These are phyloP conservation scores for Colletotrichum incanum DNA, from an alignment of 2,329 filamentous ascomycete genomes.

Conservation along the genomic window DNA sequence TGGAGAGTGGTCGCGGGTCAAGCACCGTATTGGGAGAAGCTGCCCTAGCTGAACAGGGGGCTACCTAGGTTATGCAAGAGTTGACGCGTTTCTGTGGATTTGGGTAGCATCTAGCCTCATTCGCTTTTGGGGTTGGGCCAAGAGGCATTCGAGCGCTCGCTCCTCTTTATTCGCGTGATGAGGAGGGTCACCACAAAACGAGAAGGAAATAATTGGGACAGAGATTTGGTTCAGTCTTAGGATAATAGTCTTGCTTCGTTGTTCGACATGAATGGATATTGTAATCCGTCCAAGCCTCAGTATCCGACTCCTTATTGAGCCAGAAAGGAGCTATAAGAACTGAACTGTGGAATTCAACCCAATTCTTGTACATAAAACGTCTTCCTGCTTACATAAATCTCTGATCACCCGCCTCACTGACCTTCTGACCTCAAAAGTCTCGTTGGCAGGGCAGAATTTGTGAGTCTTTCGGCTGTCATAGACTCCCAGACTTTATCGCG, in stretches of 20 bases:
- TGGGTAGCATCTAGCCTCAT: background rate
- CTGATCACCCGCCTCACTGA: background rate
- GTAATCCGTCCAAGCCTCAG: background rate
- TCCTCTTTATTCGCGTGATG: background rate
- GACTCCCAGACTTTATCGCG: no score
- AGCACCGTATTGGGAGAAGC: conserved; percentile 1
- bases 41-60: background rate
- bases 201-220: background rate
- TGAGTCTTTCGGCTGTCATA: background rate
- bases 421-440: background rate
- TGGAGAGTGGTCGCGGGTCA: conserved; percentile 3
- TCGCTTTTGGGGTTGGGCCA: background rate
- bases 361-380: background rate
- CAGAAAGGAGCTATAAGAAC: no score
- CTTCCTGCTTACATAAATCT: background rate
- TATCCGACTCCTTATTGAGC: background rate
- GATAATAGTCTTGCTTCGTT: background rate
- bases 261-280: background rate
- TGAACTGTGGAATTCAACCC: no score
- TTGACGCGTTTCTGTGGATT: background rate
- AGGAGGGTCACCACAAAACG: background rate
- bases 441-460: background rate
- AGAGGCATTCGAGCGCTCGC: background rate
- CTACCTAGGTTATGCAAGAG: background rate
- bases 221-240: no score